Evolutionary conservation across 305 asterid genomes (phyloP), one percentile per base, ranked within the genome.

Genomic region (Fraxinus latifolia): DNA sequence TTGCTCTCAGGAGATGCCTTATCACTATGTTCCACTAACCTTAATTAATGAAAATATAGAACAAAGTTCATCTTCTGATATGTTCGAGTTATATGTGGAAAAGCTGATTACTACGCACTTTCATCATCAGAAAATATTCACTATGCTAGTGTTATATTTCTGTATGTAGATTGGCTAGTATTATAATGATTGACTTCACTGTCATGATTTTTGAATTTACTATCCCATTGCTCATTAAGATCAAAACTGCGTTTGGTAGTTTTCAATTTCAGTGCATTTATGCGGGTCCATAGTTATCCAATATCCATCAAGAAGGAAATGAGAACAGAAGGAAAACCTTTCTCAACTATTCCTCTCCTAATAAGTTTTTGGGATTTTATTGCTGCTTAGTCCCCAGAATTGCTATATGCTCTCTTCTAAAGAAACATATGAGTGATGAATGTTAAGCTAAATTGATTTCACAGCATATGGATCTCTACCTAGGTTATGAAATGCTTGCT

Each of bases 401-500:
- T 39, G 47, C 14, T 19, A 11, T 73, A 74, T 74, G 19, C 75
- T 62, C 44, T 58, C 65, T 15, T 75, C 77, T 71, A 55, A 50
- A 62, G 42, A 58, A 15, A 82, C 58, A 44, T 71, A 29, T 19
- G 55, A 39, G 37, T 27, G 27, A 74, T 67, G 78, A 79, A 80
- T 42, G 68, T 34, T 42, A 78, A 21, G 14, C 23, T 23, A 36
- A 79, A 77, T 79, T 79, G 62, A 15, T 74, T 67, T 39, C 55
- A 80, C 78, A 15, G 78, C 34, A 55, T 82, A 37, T 77, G 82
- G 80, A 79, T 21, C 34, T 31, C 53, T 31, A 7, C 58, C 27
- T 81, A 11, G 47, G 78, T 53, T 50, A 71, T 32, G 44, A 32
- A 65, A 32, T 82, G 65, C 73, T 83, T 73, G 23, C 76, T 31